phyloP scores from a whole-genome alignment of 306 rosid species.

The Vicia sativa region DNA sequence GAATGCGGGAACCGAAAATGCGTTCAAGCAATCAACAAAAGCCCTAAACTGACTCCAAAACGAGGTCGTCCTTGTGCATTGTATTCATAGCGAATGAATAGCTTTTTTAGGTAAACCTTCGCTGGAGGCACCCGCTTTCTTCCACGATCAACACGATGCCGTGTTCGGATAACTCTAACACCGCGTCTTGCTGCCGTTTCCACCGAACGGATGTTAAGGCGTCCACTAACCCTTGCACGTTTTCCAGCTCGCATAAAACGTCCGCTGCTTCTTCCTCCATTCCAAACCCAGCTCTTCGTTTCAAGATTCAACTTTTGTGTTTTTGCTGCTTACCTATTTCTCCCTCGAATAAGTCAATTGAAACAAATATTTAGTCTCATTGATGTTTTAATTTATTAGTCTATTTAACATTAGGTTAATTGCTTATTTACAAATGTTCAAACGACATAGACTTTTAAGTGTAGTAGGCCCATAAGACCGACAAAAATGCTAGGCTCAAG shows the following conservation, averaged over 20 bases:
- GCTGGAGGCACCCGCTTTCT: conserved; percentile 91
- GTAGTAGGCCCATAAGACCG: no score
- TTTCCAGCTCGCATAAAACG: conserved; percentile 73
- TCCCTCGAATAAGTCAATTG: no score
- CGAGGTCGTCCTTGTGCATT: conserved; percentile 78
- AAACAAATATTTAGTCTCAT: no score
- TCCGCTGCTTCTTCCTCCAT: conserved; percentile 64
- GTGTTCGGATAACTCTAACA: conserved; percentile 81
- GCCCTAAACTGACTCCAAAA: conserved; percentile 88
- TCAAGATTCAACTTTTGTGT: neutral
- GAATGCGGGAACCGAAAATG: conserved; percentile 77
- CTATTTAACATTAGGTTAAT: no score
- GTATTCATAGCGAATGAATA: conserved; percentile 75
- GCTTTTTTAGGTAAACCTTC: conserved; percentile 93
- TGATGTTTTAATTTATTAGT: no score
- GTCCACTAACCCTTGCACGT: conserved; percentile 88
- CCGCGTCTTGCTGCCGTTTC: conserved; percentile 97
- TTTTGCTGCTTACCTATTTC: no score
- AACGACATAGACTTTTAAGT: no score
- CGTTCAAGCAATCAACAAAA: conserved; percentile 82
- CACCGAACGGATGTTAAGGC: conserved; percentile 86
- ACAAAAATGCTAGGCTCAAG: no score
- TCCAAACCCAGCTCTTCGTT: conserved; percentile 33
- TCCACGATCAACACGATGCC: conserved; percentile 86
- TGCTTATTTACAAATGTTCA: no score